Base-by-base conservation (phyloP, 2,329 filamentous ascomycete genomes). In the Leptodontidium sp. region DNA sequence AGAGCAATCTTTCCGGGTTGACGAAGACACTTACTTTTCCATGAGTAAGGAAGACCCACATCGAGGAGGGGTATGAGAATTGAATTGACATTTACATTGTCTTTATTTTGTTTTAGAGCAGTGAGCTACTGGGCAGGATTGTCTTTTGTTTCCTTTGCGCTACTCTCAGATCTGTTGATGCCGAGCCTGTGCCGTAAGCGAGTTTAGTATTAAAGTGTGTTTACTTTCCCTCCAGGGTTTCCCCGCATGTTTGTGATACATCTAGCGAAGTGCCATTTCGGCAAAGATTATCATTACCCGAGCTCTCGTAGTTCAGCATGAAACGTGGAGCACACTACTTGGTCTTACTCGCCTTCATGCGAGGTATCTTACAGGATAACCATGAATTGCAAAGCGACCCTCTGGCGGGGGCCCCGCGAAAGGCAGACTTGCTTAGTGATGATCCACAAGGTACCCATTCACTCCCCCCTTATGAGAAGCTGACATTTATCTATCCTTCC, bases 221-320 rank as follows among this genome's bases (percentile, higher is more conserved):
- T 53, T 53, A 53, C 50, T 53, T 53, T 21, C 21, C 21, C 21
- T 21, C 21, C 21, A 21, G 21, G 21, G 21, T 21, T 21, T 21
- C 21, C 21, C 21, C 21, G 21, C 21, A 21, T 21, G 21, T 1
- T 21, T 21, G 21, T 21, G 21, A 21, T 21, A 21, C 21, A 21
- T 21, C 21, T 21, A 21, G 21, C 21, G 21, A 21, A 21, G 21
- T 21, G 21, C 21, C 21, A 21, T 21, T 21, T 21, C 21, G 21
- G 21, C 21, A 21, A 21, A 21, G 21, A 21, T 21, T 21, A 21
- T 53, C 21, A 53, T 32, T 53, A 29, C 50, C 50, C 50, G 50
- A 53, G 50, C 24, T 53, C 50, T 53, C 50, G 50, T 50, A 53
- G 50, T 29, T 53, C 24, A 32, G 50, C 50, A 29, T 53, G 24